Base-by-base conservation (phyloP, 345 rosid species). In the Salix udensis region DNA sequence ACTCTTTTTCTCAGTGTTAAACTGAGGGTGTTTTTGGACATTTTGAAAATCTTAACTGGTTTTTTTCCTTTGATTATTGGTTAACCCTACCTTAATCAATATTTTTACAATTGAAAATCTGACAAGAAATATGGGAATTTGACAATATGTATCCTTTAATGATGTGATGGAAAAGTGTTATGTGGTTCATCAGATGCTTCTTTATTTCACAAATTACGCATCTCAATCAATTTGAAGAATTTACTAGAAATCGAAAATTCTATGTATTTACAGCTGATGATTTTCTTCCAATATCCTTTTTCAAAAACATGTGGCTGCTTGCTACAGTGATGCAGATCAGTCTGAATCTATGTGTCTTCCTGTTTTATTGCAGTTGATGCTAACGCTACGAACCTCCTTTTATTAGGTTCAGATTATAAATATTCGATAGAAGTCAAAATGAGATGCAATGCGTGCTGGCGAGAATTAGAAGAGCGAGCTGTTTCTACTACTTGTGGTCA, bases 371-470 rank as follows among this genome's bases (percentile, higher is more conserved):
- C 4, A 55, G 62, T 21, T 55, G 12, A 55, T 1, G 62, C 28
- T 55, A n/a, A n/a, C 11, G 62, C 62, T 55, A n/a, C 3, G 62
- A 55, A 55, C 24, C 28, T 55, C 16, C 62, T 30, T 67, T 18
- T 71, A 46, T 30, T 30, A 37, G 34, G 48, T 67, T 28, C 37
- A 40, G 31, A 67, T 24, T 37, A 36, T 77, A 70, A 58, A 62
- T 75, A 36, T 79, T 81, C 42, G 72, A 34, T 67, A 77, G 55
- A 48, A 72, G 75, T 74, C 82, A 83, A 86, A 70, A 96, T 96
- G 99, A 92, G 91, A 88, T 96, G 99, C 93, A 93, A 93, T 34
- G 92, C 93, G 0, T 96, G 99, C 80, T 94, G 99, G 99, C 91
- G 91, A 75, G 98, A 96, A 77, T 78, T 96, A 84, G 97, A 93